Evolutionary conservation across 352 stramenopile genomes (phyloP), one percentile per base, ranked within the genome.

Genomic region (Aphanomyces euteiches): DNA sequence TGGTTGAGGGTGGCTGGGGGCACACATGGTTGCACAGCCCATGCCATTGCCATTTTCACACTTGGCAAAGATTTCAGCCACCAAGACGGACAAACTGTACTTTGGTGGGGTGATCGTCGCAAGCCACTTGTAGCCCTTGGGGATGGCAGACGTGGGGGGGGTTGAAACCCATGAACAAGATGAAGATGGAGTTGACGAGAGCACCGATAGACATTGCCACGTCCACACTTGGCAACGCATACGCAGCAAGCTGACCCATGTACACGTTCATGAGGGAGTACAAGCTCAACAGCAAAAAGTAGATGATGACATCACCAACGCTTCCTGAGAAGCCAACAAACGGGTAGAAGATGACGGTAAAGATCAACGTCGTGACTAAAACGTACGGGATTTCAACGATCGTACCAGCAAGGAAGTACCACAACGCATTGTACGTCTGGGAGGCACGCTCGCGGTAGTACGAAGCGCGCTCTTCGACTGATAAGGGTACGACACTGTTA

Each of bases 341-440:
- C 2, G 43, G 43, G 43, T 50, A 50, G 17, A 3, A 50, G 43
- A 50, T 50, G 43, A 50, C 10, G 1, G 43, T 50, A n/a, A 50
- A 50, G 10, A n/a, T n/a, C 10, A n/a, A 50, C 0, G 43, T 50
- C 10, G 43, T 50, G 10, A 50, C 10, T 1, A 50, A 50, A 12
- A 50, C 43, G 17, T 50, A 50, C 43, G 43, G 43, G 43, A 50
- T 50, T n/a, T 50, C 43, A 12, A n/a, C 43, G 43, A 50, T n/a
- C 10, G 43, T 50, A 1, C 10, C 10, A n/a, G 10, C 43, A n/a
- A 50, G 10, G 10, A 12, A 50, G 17, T 50, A 50, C 43, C 43
- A 50, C 43, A 50, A n/a, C 17, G 43, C 43, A n/a, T 50, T 50
- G 43, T 50, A 50, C 43, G 43, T 50, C 43, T 50, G 43, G 43